Conservation (phyloP, 495 filamentous ascomycete species). For the Massariosphaeria phaeospora region DNA sequence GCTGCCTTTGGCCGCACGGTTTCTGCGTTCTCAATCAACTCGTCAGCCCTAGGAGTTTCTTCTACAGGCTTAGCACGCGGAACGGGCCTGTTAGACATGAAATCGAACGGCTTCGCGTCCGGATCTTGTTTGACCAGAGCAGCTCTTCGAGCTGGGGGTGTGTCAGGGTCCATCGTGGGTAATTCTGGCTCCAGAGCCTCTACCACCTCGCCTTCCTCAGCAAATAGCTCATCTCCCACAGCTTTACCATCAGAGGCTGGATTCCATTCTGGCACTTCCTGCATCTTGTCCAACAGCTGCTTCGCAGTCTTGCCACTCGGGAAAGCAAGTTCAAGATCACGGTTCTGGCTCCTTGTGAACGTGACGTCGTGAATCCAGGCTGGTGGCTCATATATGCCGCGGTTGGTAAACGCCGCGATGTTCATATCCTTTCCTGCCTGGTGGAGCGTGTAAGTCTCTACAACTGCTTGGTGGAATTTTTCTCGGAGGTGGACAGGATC, state of each 20-base stretch:
- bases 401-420: conserved; percentile 23
- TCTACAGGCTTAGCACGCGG: conserved; percentile 7
- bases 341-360: not conserved
- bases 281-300: conserved; percentile 8
- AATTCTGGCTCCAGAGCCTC: not conserved
- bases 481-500: conserved; percentile 43
- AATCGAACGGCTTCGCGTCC: conserved; percentile 19
- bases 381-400: conserved; percentile 4
- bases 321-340: not conserved
- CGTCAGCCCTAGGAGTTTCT: not conserved
- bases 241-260: not conserved
- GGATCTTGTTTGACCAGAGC: conserved; percentile 1
- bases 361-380: conserved; percentile 18
- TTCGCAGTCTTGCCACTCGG: not conserved
- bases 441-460: conserved; percentile 54
- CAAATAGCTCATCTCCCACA: not conserved
- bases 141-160: not conserved
- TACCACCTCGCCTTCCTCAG: not conserved
- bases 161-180: not conserved
- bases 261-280: not conserved
- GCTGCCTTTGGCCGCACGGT: not conserved
- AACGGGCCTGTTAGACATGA: conserved; percentile 22
- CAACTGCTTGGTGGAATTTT: conserved; percentile 51
- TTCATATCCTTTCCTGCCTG: conserved; percentile 40
- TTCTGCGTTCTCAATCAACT: not conserved